Percentiles rank a stretch among this genome's conserved stretches.
These are phyloP conservation scores for Oenanthe sinensis DNA, from an alignment of 129 eudicot genomes.

Conservation along the genomic window DNA sequence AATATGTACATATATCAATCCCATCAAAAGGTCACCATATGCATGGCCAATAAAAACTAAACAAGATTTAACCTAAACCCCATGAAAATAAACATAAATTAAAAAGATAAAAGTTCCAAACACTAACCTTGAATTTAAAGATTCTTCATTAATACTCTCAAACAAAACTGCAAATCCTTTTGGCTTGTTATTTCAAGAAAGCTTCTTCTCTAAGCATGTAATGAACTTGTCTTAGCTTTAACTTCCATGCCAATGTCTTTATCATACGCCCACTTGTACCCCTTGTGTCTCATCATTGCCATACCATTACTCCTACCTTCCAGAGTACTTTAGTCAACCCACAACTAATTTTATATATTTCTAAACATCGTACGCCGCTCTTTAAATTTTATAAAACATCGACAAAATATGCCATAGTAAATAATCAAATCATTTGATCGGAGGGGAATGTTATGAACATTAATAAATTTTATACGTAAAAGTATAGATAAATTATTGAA, in stretches of 20 bases:
- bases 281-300: constrained; percentile 46
- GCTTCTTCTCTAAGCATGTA: background rate
- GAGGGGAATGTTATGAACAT: constrained; percentile 1
- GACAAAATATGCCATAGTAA: background rate
- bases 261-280: constrained; percentile 60
- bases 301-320: constrained; percentile 14
- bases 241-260: constrained; percentile 57
- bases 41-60: background rate
- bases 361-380: constrained; percentile 18
- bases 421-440: background rate
- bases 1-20: background rate
- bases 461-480: background rate
- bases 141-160: background rate
- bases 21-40: background rate
- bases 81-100: background rate
- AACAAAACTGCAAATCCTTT: background rate
- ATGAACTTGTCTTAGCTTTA: constrained; percentile 2
- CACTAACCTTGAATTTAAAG: background rate
- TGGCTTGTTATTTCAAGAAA: background rate
- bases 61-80: background rate
- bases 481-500: background rate
- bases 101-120: background rate
- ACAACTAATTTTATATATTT: background rate
- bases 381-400: background rate
- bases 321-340: constrained; percentile 18